Conservation (phyloP, 1,284 basidiomycete genomes). For the Fomitopsis betulina region DNA sequence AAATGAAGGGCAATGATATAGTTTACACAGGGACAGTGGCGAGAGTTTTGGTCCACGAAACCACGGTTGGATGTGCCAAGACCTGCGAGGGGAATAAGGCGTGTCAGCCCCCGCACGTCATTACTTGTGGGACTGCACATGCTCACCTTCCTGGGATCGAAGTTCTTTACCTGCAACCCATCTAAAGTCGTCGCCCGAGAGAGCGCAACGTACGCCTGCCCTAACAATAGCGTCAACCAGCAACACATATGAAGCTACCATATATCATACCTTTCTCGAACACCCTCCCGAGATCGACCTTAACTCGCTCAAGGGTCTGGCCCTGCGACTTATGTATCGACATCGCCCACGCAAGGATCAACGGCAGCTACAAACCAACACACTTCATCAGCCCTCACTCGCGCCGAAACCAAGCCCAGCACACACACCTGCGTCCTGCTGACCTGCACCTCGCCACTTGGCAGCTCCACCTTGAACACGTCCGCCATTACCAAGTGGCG, state of each 20-base stretch:
- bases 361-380: conserved; percentile 49
- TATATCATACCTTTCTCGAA: conserved; percentile 79
- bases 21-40: conserved; percentile 18
- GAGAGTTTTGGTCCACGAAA: conserved; percentile 33
- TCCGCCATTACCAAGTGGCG: conserved; percentile 56
- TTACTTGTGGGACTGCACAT: not conserved
- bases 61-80: conserved; percentile 33
- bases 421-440: conserved; percentile 60
- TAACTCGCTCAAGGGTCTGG: conserved; percentile 84
- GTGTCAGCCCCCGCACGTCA: not conserved
- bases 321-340: conserved; percentile 95
- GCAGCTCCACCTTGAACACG: conserved; percentile 81
- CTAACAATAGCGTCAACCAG: conserved; percentile 12
- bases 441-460: conserved; percentile 78
- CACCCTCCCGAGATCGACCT: conserved; percentile 74
- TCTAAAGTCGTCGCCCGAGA: conserved; percentile 87
- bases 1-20: not conserved
- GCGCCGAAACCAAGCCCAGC: not conserved
- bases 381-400: conserved; percentile 12
- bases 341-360: conserved; percentile 90
- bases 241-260: conserved; percentile 1
- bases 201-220: conserved; percentile 85
- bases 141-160: conserved; percentile 68
- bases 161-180: conserved; percentile 80
- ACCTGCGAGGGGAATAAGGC: conserved; percentile 23